Evolutionary conservation across 306 rosid species (phyloP), one percentile per base, ranked within the genome.

Genomic region (Crataegus laevigata): DNA sequence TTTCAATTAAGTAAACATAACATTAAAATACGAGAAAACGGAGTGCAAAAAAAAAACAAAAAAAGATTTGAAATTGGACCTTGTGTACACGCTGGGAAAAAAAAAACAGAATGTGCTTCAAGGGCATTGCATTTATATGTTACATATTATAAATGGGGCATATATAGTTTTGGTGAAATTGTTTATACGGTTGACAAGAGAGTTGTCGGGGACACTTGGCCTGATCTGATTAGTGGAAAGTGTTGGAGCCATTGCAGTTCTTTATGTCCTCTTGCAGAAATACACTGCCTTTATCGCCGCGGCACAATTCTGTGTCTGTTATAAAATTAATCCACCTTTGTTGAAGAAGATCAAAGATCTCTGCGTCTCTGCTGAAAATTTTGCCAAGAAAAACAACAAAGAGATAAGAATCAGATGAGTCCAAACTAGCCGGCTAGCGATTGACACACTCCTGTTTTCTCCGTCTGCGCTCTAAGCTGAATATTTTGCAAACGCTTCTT

Each of bases 201-300:
- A 28, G 21, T 28, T 15, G 6, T 9, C 9, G 30, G 12, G 36
- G 34, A 64, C 42, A 30, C 25, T 30, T 18, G 21, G 8, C 4
- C 0, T 28, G 66, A 43, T 29, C 38, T 19, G 74, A 71, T 79
- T 64, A 88, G 82, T 80, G 78, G 66, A 81, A 78, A 17, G 82
- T 81, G 85, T 86, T 88, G 64, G 78, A 94, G 68, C 90, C 89
- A 78, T 88, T 91, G 83, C 71, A 83, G 80, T 84, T 62, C 18
- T 62, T 88, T 42, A 84, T 75, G 82, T 88, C 93, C 80, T 85
- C 88, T 70, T 82, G 84, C 59, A 82, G 79, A 75, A 58, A 62
- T 77, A 50, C 89, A 79, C 83, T 17, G n/a, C 67, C 89, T 85
- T 78, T 84, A 47, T 75, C 88, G 45, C 67, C 84, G 72, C 84